Percentiles rank a stretch among this genome's conserved stretches.
Conservation (phyloP, 2,329 filamentous ascomycete genomes). For the Beauveria sp. region DNA sequence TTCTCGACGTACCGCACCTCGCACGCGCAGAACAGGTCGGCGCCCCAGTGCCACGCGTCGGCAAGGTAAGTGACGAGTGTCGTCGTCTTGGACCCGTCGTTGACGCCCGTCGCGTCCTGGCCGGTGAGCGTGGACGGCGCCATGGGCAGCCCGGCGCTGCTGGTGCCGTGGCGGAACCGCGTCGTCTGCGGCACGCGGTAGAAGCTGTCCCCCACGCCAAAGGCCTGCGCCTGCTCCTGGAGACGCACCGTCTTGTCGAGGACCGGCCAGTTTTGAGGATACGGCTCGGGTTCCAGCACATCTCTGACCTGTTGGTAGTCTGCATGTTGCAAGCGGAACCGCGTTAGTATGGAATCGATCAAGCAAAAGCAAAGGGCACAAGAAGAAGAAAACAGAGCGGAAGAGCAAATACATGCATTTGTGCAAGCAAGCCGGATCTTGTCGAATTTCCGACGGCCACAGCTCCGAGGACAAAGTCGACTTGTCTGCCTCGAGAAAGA, state of each 20-base stretch:
- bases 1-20: slow-evolving; percentile 57
- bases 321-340: slow-evolving; percentile 17
- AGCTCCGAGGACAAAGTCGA: background rate
- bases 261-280: slow-evolving; percentile 49
- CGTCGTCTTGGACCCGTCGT: slow-evolving; percentile 61
- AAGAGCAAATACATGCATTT: slow-evolving; percentile 36
- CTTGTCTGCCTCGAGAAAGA: slow-evolving; percentile 48
- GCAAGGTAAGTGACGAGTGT: slow-evolving; percentile 59
- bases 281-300: slow-evolving; percentile 51
- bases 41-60: slow-evolving; percentile 66
- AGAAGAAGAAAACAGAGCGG: background rate
- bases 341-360: background rate
- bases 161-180: slow-evolving; percentile 51
- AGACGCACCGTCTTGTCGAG: slow-evolving; percentile 52
- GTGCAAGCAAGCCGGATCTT: slow-evolving; percentile 27
- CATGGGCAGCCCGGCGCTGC: slow-evolving; percentile 59
- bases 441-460: slow-evolving; percentile 15
- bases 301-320: slow-evolving; percentile 49
- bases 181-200: slow-evolving; percentile 53
- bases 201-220: slow-evolving; percentile 46
- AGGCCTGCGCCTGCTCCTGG: slow-evolving; percentile 44
- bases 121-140: slow-evolving; percentile 50
- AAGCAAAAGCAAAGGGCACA: background rate
- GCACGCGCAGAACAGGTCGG: slow-evolving; percentile 63
- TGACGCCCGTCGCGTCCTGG: slow-evolving; percentile 56